phyloP scores from a whole-genome alignment of 164 flowering plant genomes.

The Cinnamomum micranthum region DNA sequence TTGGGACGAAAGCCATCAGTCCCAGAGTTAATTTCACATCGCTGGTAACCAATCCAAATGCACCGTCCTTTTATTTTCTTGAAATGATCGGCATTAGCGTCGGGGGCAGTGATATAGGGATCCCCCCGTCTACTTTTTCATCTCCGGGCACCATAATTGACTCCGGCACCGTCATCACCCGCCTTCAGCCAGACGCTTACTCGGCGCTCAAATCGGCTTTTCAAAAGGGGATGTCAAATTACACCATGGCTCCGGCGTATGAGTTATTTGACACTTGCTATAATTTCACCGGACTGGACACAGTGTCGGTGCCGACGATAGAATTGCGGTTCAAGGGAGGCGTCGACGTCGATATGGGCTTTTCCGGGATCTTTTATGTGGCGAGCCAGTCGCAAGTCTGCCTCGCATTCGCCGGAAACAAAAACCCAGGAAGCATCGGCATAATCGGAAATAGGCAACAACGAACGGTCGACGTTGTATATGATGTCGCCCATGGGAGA shows the following conservation, averaged over 20 bases:
- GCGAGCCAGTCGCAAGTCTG: slow-evolving; percentile 20
- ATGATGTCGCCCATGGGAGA: slow-evolving; percentile 33
- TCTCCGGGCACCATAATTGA: slow-evolving; percentile 37
- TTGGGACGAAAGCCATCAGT: slow-evolving; percentile 16
- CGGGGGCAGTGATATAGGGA: slow-evolving; percentile 16
- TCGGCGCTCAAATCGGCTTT: slow-evolving; percentile 35
- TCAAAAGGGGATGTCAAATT: slow-evolving; percentile 35
- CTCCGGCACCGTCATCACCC: slow-evolving; percentile 59
- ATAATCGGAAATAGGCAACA: slow-evolving; percentile 49
- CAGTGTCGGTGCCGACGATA: slow-evolving; percentile 22
- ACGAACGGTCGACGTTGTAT: slow-evolving; percentile 30
- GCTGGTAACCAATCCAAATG: slow-evolving; percentile 5
- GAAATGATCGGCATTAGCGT: slow-evolving; percentile 24
- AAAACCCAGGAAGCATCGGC: slow-evolving; percentile 7
- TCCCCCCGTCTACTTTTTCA: slow-evolving; percentile 22
- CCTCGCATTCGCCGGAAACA: slow-evolving; percentile 36
- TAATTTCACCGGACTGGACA: slow-evolving; percentile 25
- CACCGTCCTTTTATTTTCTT: slow-evolving; percentile 32
- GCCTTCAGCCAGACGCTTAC: slow-evolving; percentile 46
- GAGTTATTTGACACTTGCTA: slow-evolving; percentile 67
- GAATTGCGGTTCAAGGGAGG: slow-evolving; percentile 21
- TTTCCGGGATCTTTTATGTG: slow-evolving; percentile 18
- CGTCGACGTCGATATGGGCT: slow-evolving; percentile 17
- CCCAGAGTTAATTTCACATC: slow-evolving; percentile 17
- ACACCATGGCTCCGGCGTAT: slow-evolving; percentile 26